Percentiles rank a stretch among this genome's conserved stretches.
Conservation (phyloP, 1,284 basidiomycete genomes). For the Inonotus hispidus region DNA sequence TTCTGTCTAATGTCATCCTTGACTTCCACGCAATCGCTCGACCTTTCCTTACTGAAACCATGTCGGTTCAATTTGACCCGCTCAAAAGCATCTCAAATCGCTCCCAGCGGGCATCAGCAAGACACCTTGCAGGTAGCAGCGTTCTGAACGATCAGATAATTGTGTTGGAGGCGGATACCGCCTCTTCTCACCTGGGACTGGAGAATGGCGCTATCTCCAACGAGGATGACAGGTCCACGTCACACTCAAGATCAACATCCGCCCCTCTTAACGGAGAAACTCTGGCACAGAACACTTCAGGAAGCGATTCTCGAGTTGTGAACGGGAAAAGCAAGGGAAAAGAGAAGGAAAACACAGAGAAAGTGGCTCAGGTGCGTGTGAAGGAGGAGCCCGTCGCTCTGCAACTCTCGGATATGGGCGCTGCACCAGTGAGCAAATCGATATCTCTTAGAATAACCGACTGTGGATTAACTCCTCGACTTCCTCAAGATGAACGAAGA, state of each 20-base stretch:
- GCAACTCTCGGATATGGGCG: constrained; percentile 24
- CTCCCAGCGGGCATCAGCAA: constrained; percentile 70
- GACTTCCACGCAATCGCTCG: not conserved
- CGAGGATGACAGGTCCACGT: constrained; percentile 11
- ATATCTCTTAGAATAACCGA: not conserved
- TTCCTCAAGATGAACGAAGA: constrained; percentile 77
- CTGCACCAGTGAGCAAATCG: constrained; percentile 26
- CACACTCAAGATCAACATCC: constrained; percentile 13
- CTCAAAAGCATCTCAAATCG: constrained; percentile 41
- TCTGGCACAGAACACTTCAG: constrained; percentile 22
- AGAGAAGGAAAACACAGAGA: constrained; percentile 28
- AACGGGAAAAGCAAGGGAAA: constrained; percentile 63
- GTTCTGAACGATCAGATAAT: constrained; percentile 34
- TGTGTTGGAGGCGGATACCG: constrained; percentile 35
- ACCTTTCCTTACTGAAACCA: constrained; percentile 8
- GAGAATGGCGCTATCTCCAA: constrained; percentile 32
- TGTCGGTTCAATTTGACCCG: constrained; percentile 7
- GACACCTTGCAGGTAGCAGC: constrained; percentile 37
- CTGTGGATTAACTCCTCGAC: not conserved
- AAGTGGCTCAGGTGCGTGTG: constrained; percentile 37
- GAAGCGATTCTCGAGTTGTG: constrained; percentile 32
- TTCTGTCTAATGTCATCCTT: not conserved
- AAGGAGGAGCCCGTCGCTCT: constrained; percentile 58
- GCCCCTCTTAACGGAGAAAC: constrained; percentile 18
- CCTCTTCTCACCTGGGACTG: constrained; percentile 33